Conservation (phyloP, 345 rosid species). For the Citrus trifoliata region DNA sequence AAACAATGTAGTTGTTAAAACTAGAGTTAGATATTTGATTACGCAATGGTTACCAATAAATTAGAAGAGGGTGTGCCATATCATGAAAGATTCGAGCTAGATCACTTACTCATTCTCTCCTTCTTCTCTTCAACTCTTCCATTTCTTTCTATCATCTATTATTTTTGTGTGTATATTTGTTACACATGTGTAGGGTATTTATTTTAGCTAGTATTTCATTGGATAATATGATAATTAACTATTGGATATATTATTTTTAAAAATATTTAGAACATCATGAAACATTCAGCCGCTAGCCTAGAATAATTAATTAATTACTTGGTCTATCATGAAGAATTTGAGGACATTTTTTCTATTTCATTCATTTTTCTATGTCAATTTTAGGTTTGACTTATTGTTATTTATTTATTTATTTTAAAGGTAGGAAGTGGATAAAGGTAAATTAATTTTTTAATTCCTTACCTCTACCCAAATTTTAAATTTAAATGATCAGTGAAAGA, state of each 20-base stretch:
- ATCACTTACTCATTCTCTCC: background rate
- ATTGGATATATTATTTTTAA: background rate
- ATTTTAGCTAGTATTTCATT: background rate
- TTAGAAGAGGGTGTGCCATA: background rate
- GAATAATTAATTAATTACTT: background rate
- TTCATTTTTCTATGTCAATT: background rate
- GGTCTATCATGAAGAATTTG: background rate
- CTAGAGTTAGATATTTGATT: too few species aligned
- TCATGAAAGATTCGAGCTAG: slow-evolving; percentile 6
- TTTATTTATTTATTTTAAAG: too few species aligned
- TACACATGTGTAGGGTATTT: background rate
- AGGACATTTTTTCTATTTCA: background rate
- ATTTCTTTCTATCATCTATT: background rate
- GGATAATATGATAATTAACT: background rate
- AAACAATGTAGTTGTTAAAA: too few species aligned
- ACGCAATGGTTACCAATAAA: background rate
- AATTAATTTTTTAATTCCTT: too few species aligned
- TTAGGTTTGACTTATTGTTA: too few species aligned
- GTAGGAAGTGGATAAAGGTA: too few species aligned
- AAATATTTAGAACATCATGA: background rate
- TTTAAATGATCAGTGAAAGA: too few species aligned
- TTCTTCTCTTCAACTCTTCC: slow-evolving; percentile 1
- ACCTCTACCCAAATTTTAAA: too few species aligned
- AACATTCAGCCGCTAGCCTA: too few species aligned
- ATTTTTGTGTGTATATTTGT: too few species aligned